These are phyloP conservation scores for Calycina marina DNA, from an alignment of 2,329 filamentous ascomycete species.

Conservation along the genomic window DNA sequence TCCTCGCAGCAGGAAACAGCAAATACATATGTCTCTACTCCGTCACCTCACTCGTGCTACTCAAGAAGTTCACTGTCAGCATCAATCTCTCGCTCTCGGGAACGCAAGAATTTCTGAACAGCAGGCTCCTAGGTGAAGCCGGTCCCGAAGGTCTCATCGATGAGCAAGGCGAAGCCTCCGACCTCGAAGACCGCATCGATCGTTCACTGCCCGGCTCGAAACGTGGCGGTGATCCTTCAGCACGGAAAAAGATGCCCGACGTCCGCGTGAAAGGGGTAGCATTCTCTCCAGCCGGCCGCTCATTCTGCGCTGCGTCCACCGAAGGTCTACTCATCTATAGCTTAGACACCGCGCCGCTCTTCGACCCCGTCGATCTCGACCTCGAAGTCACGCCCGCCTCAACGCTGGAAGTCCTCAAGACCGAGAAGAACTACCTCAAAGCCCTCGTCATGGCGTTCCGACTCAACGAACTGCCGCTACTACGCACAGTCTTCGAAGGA, in stretches of 20 bases:
- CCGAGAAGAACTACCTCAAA: constrained; percentile 70
- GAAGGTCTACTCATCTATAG: constrained; percentile 92
- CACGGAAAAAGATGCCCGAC: constrained; percentile 61
- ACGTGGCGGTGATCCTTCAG: constrained; percentile 67
- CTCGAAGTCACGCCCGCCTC: constrained; percentile 83
- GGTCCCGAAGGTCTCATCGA: constrained; percentile 77
- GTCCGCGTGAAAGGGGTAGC: constrained; percentile 72
- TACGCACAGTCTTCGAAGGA: constrained; percentile 73
- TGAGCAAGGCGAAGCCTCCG: constrained; percentile 74
- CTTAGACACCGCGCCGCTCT: constrained; percentile 68
- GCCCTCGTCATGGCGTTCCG: constrained; percentile 95
- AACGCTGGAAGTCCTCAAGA: constrained; percentile 53
- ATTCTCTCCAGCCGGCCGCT: constrained; percentile 76
- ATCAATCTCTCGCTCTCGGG: constrained; percentile 92
- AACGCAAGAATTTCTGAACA: constrained; percentile 95
- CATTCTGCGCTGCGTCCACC: constrained; percentile 90
- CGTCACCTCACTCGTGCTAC: constrained; percentile 75
- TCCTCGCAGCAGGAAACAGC: constrained; percentile 87
- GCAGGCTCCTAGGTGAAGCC: constrained; percentile 77
- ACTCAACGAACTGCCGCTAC: constrained; percentile 70
- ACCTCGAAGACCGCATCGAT: constrained; percentile 74
- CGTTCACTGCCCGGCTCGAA: constrained; percentile 70
- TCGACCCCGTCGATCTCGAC: constrained; percentile 93
- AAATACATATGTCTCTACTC: constrained; percentile 98
- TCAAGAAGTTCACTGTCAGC: constrained; percentile 93